phyloP scores from a whole-genome alignment of 164 flowering plant genomes.

The Houttuynia cordata region DNA sequence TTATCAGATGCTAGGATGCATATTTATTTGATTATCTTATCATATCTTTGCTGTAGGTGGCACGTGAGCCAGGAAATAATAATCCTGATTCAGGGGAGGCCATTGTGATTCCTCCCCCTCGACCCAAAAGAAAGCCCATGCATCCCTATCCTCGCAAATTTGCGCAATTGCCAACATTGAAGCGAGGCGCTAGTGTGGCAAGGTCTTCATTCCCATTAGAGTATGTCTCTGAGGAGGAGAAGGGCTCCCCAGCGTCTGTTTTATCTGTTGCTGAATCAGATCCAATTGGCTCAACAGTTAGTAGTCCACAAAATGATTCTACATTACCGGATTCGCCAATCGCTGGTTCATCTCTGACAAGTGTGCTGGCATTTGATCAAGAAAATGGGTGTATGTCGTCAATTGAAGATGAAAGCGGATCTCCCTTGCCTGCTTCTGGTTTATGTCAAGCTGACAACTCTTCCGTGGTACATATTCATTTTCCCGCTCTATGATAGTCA shows the following conservation, averaged over 20 bases:
- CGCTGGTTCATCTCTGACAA: conserved; percentile 4
- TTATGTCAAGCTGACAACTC: conserved; percentile 13
- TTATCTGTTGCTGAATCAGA: conserved; percentile 43
- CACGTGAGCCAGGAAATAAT: conserved; percentile 32
- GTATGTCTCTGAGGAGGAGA: conserved; percentile 32
- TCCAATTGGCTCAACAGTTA: conserved; percentile 21
- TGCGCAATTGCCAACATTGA: conserved; percentile 10
- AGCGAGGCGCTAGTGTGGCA: conserved; percentile 13
- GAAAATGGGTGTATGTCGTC: conserved; percentile 16
- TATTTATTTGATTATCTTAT: conserved; percentile 5
- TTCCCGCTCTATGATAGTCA: too few relatives aligned
- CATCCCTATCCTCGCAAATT: conserved; percentile 86
- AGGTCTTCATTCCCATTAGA: conserved; percentile 28
- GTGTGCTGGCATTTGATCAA: neutral
- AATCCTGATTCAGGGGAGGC: conserved; percentile 25
- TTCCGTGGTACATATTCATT: conserved; percentile 20
- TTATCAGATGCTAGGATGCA: neutral
- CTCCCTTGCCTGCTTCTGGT: conserved; percentile 11
- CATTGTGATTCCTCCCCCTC: conserved; percentile 84
- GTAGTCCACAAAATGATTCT: conserved; percentile 24
- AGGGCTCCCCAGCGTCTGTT: conserved; percentile 56
- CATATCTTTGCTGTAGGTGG: conserved; percentile 27
- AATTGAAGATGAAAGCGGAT: conserved; percentile 22
- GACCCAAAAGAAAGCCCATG: conserved; percentile 73
- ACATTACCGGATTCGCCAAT: conserved; percentile 43